phyloP scores from a whole-genome alignment of 2,329 filamentous ascomycete genomes.

The Talaromyces albobiverticillius region DNA sequence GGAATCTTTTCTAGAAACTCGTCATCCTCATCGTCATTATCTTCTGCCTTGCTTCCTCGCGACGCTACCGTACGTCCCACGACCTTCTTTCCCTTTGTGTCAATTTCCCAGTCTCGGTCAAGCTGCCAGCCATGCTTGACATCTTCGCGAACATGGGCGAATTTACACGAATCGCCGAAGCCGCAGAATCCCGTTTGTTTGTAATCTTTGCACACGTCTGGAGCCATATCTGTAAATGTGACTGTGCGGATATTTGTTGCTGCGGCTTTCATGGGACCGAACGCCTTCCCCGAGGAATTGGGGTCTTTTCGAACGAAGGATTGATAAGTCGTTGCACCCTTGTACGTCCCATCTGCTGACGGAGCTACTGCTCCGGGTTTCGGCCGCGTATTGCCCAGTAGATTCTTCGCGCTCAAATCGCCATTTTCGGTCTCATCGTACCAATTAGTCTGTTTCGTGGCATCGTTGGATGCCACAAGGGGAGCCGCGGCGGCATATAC shows the following conservation, averaged over 20 bases:
- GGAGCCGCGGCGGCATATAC: slow-evolving; percentile 60
- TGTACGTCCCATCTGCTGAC: slow-evolving; percentile 66
- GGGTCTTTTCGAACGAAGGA: slow-evolving; percentile 80
- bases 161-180: slow-evolving; percentile 74
- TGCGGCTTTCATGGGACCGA: slow-evolving; percentile 81
- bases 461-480: slow-evolving; percentile 72
- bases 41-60: slow-evolving; percentile 46
- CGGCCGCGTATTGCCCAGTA: slow-evolving; percentile 43
- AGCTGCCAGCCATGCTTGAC: slow-evolving; percentile 92
- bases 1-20: slow-evolving; percentile 78
- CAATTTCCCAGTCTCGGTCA: slow-evolving; percentile 88
- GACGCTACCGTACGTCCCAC: slow-evolving; percentile 50
- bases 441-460: slow-evolving; percentile 87
- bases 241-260: slow-evolving; percentile 87
- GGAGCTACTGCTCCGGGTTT: slow-evolving; percentile 19
- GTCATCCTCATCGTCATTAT: slow-evolving; percentile 60
- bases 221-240: slow-evolving; percentile 84
- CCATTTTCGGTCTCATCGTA: slow-evolving; percentile 67
- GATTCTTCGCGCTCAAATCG: slow-evolving; percentile 50
- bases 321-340: slow-evolving; percentile 68
- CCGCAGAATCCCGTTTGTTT: slow-evolving; percentile 71
- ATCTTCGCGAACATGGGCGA: slow-evolving; percentile 60
- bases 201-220: slow-evolving; percentile 94
- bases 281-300: slow-evolving; percentile 64
- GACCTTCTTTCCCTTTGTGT: slow-evolving; percentile 58